phyloP scores from a whole-genome alignment of 2,329 filamentous ascomycete genomes.

The Pseudogymnoascus sp. region DNA sequence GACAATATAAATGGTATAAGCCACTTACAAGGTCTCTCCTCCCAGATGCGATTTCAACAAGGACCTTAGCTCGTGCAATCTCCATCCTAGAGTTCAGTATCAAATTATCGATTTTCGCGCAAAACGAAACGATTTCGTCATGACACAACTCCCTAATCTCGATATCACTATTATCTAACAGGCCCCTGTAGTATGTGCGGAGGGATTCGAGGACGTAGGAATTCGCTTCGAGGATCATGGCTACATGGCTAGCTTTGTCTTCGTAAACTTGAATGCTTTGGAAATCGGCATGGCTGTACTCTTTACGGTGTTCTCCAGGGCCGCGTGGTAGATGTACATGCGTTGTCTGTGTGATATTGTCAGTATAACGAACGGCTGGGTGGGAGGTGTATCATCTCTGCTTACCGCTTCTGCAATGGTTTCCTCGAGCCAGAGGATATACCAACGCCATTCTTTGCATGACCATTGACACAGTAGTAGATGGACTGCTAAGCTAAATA shows the following conservation, averaged over 20 bases:
- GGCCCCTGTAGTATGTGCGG: constrained; percentile 23
- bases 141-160: constrained; percentile 15
- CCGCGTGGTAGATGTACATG: not conserved
- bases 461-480: constrained; percentile 33
- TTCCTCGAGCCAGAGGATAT: constrained; percentile 33
- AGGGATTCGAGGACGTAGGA: constrained; percentile 29
- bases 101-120: constrained; percentile 28
- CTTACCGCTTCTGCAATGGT: constrained; percentile 26
- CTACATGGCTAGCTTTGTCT: constrained; percentile 30
- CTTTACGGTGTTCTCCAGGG: not conserved
- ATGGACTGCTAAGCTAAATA: constrained; percentile 30
- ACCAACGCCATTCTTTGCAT: constrained; percentile 34
- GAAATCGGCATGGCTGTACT: constrained; percentile 24
- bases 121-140: constrained; percentile 24
- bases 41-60: constrained; percentile 29
- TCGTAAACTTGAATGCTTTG: constrained; percentile 31
- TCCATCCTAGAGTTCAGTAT: constrained; percentile 31
- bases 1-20: too few relatives aligned
- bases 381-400: constrained; percentile 6
- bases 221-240: constrained; percentile 33
- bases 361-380: constrained; percentile 7
- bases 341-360: not conserved
- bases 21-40: constrained; percentile 28
- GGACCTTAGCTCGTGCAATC: constrained; percentile 27
- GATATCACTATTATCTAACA: constrained; percentile 22